phyloP scores from a whole-genome alignment of 2,329 filamentous ascomycete genomes.

The Aspergillus phoenicis region DNA sequence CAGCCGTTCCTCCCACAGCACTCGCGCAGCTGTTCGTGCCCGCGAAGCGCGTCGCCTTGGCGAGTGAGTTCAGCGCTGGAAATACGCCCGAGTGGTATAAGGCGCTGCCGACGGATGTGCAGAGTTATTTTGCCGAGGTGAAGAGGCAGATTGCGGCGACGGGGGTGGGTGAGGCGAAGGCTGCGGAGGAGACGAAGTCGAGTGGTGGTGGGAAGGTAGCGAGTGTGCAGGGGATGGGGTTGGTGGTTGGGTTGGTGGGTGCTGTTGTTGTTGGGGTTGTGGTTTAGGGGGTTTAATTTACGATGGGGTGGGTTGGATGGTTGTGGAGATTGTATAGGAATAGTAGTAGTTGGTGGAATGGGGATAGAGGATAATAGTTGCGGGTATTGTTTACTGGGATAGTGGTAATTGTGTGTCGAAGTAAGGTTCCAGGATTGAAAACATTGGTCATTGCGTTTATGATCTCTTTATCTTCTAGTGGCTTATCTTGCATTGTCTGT shows the following conservation, averaged over 20 bases:
- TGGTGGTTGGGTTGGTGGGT: background rate
- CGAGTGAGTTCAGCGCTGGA: slow-evolving; percentile 35
- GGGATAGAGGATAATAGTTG: background rate
- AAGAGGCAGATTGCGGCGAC: slow-evolving; percentile 29
- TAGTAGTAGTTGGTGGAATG: background rate
- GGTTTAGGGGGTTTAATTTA: background rate
- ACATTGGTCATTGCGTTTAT: too few species aligned
- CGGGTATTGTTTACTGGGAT: background rate
- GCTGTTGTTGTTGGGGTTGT: background rate
- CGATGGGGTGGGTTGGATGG: background rate
- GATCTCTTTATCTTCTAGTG: too few species aligned
- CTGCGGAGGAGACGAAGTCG: background rate
- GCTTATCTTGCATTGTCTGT: background rate
- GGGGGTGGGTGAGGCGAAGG: background rate
- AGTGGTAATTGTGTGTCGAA: too few species aligned
- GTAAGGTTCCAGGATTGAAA: too few species aligned
- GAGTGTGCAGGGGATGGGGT: background rate
- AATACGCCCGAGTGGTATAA: slow-evolving; percentile 37
- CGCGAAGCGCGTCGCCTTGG: slow-evolving; percentile 32
- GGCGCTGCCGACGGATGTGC: slow-evolving; percentile 33
- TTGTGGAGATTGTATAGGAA: background rate
- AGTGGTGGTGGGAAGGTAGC: background rate
- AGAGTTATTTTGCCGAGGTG: slow-evolving; percentile 37
- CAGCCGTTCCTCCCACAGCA: slow-evolving; percentile 34
- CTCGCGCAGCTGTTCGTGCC: slow-evolving; percentile 35